phyloP scores from a whole-genome alignment of 208 protist species.

The Angomonas ambiguus region DNA sequence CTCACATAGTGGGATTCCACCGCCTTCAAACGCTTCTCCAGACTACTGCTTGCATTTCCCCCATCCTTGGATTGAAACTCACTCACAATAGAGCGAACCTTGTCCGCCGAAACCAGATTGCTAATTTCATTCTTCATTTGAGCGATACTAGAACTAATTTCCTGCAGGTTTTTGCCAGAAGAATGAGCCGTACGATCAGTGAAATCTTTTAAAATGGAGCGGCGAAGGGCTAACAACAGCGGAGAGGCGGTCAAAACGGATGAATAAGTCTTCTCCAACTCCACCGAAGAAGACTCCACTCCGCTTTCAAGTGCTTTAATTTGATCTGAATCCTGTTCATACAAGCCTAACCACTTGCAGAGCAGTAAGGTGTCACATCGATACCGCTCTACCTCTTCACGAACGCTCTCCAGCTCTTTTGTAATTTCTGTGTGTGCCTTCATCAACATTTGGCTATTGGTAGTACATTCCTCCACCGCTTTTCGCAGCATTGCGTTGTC shows the following conservation, averaged over 20 bases:
- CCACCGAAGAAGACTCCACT: background rate
- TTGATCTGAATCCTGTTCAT: background rate
- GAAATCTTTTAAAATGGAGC: constrained; percentile 61
- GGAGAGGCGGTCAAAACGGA: constrained; percentile 27
- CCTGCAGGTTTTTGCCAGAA: constrained; percentile 47
- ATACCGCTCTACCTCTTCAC: background rate
- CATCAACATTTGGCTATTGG: background rate
- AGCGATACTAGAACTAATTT: constrained; percentile 34
- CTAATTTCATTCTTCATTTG: constrained; percentile 31
- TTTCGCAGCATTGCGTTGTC: constrained; percentile 12
- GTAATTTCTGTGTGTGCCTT: background rate
- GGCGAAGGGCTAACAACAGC: constrained; percentile 70
- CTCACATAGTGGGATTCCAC: constrained; percentile 42
- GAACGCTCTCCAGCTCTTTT: background rate
- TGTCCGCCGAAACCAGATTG: constrained; percentile 7
- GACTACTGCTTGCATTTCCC: constrained; percentile 14
- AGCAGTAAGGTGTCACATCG: background rate
- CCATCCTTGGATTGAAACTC: constrained; percentile 13
- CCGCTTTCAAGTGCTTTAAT: background rate
- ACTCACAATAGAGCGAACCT: constrained; percentile 3
- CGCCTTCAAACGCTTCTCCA: constrained; percentile 37
- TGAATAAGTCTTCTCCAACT: constrained; percentile 32
- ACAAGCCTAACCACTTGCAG: background rate
- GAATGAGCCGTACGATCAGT: constrained; percentile 44
- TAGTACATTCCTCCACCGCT: background rate